Percentiles rank a stretch among this genome's conserved stretches.
Evolutionary conservation across 2,329 filamentous ascomycete genomes (phyloP).

Genomic region (Sporothrix mexicana): DNA sequence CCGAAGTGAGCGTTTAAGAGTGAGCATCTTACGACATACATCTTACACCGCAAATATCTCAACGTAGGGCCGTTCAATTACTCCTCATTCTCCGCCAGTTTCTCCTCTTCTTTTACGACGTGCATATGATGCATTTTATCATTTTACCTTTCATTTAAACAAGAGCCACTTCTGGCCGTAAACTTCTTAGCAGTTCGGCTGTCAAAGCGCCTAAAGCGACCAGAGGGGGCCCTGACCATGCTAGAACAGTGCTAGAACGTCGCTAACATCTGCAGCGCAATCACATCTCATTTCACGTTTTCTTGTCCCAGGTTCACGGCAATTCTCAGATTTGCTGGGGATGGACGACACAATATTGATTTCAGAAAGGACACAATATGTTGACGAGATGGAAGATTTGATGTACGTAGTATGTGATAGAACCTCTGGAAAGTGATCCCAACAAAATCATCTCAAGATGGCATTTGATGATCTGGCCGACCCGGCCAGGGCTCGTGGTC

Average conservation of each 20-base stretch:
- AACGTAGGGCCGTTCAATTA: not conserved
- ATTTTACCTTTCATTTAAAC: not conserved
- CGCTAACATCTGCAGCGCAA: constrained; percentile 6
- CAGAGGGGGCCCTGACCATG: not conserved
- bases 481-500: constrained; percentile 2
- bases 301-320: too few species aligned
- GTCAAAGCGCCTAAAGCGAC: not conserved
- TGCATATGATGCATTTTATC: not conserved
- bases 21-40: too few species aligned
- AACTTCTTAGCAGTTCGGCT: not conserved
- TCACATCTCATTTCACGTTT: constrained; percentile 13
- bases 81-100: not conserved
- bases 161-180: not conserved
- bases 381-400: too few species aligned
- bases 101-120: not conserved
- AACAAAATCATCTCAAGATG: not conserved
- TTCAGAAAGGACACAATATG: not conserved
- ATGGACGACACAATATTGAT: not conserved
- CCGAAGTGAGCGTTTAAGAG: not conserved
- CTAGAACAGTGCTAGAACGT: constrained; percentile 5
- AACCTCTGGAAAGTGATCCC: too few species aligned
- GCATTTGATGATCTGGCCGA: not conserved
- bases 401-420: too few species aligned
- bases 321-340: too few species aligned
- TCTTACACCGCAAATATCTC: too few species aligned